phyloP scores from a whole-genome alignment of 2,329 filamentous ascomycete species.

The Pseudocercospora crystallina region DNA sequence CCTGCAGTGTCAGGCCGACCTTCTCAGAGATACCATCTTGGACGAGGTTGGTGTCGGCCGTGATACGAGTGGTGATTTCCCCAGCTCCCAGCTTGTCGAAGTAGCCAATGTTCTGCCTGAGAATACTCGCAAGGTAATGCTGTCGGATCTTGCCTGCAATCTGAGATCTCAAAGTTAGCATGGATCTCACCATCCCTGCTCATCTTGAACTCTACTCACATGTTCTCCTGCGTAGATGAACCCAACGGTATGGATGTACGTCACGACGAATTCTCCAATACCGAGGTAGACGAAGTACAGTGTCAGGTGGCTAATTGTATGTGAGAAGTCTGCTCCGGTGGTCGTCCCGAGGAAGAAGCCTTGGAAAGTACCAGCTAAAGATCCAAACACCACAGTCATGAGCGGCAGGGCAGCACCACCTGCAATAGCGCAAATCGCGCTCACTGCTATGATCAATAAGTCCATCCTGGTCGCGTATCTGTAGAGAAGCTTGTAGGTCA shows the following conservation, averaged over 20 bases:
- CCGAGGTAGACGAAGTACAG: conserved; percentile 85
- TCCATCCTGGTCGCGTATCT: conserved; percentile 47
- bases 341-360: conserved; percentile 53
- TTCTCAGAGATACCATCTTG: conserved; percentile 95
- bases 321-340: conserved; percentile 57
- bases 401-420: conserved; percentile 38
- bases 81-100: conserved; percentile 92
- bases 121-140: conserved; percentile 78
- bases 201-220: too few relatives aligned
- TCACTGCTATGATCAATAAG: conserved; percentile 41
- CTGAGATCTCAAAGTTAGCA: too few relatives aligned
- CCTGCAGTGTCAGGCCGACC: conserved; percentile 72
- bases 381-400: conserved; percentile 66
- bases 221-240: conserved; percentile 70
- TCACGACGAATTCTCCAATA: conserved; percentile 73
- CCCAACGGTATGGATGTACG: conserved; percentile 78
- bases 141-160: conserved; percentile 59
- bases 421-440: conserved; percentile 37
- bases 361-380: conserved; percentile 71
- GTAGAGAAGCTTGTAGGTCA: conserved; percentile 44
- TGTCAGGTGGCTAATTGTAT: conserved; percentile 62
- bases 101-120: conserved; percentile 87
- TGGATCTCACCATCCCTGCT: too few relatives aligned
- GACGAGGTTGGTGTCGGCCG: conserved; percentile 87
- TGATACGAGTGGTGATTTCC: conserved; percentile 92